Percentiles rank a stretch among this genome's conserved stretches.
These are phyloP conservation scores for Colletotrichum limetticola DNA, from an alignment of 2,329 filamentous ascomycete species.

Conservation along the genomic window DNA sequence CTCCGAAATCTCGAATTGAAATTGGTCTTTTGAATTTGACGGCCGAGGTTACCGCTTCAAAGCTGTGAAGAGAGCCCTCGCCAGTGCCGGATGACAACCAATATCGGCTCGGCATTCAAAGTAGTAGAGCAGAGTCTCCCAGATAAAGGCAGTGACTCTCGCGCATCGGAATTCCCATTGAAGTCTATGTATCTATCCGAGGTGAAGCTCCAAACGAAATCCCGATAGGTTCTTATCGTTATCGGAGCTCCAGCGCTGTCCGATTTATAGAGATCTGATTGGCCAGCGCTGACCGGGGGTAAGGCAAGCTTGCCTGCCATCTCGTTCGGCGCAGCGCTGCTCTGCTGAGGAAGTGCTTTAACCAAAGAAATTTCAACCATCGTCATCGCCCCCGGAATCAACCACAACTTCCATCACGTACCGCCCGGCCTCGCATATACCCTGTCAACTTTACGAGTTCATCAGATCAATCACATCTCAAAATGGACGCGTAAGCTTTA, in stretches of 20 bases:
- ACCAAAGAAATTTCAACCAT: conserved; percentile 36
- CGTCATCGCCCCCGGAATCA: conserved; percentile 31
- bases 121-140: too few species aligned
- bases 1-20: neutral
- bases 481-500: conserved; percentile 39
- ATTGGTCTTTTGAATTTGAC: neutral
- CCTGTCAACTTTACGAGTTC: neutral
- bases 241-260: conserved; percentile 14
- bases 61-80: too few species aligned
- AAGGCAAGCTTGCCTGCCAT: conserved; percentile 24
- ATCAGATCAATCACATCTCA: neutral
- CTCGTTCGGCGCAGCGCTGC: neutral
- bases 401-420: neutral
- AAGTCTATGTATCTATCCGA: conserved; percentile 15
- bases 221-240: conserved; percentile 21
- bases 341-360: neutral
- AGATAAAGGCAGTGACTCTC: neutral
- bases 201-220: neutral
- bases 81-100: too few species aligned
- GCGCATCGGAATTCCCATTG: neutral
- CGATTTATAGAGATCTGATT: neutral
- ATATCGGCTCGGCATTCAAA: too few species aligned
- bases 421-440: neutral
- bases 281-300: conserved; percentile 10
- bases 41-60: neutral